phyloP scores from a whole-genome alignment of 2,329 filamentous ascomycete species.

The Ophiostoma sp. region DNA sequence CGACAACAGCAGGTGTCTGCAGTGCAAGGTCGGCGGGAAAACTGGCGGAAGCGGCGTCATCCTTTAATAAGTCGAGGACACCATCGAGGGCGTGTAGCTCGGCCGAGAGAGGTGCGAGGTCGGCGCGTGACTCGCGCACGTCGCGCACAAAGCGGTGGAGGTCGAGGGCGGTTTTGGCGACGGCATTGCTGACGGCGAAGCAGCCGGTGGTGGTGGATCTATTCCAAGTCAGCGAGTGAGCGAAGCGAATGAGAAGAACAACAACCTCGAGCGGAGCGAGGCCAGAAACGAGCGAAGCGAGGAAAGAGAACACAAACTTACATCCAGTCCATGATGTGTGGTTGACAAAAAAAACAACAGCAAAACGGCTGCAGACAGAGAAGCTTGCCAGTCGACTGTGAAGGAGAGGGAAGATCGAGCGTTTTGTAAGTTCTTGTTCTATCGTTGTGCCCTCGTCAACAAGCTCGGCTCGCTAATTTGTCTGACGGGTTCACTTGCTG shows the following conservation, averaged over 20 bases:
- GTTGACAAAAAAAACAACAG: not conserved
- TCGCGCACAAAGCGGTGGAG: constrained; percentile 43
- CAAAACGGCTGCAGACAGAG: no score
- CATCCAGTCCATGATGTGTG: constrained; percentile 26
- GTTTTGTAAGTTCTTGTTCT: not conserved
- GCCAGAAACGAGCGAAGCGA: not conserved
- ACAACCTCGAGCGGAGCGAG: no score
- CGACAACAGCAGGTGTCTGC: constrained; percentile 40
- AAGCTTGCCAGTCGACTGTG: no score
- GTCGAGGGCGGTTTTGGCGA: constrained; percentile 38
- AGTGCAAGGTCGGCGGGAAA: constrained; percentile 41
- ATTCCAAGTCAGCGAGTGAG: not conserved
- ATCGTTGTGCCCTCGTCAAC: not conserved
- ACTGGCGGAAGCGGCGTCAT: constrained; percentile 38
- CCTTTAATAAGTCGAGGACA: constrained; percentile 42
- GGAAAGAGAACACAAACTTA: constrained; percentile 3
- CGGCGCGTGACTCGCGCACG: constrained; percentile 44
- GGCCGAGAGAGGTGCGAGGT: constrained; percentile 43
- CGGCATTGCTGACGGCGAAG: constrained; percentile 39
- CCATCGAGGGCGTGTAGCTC: constrained; percentile 46
- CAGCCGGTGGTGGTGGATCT: constrained; percentile 36
- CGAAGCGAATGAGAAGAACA: not conserved
- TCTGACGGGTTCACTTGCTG: not conserved
- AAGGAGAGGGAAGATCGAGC: not conserved
- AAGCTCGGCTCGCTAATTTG: constrained; percentile 5